Evolutionary conservation across 257 asterid species (phyloP), one percentile per base, ranked within the genome.

Genomic region (Solanum medicagineum): DNA sequence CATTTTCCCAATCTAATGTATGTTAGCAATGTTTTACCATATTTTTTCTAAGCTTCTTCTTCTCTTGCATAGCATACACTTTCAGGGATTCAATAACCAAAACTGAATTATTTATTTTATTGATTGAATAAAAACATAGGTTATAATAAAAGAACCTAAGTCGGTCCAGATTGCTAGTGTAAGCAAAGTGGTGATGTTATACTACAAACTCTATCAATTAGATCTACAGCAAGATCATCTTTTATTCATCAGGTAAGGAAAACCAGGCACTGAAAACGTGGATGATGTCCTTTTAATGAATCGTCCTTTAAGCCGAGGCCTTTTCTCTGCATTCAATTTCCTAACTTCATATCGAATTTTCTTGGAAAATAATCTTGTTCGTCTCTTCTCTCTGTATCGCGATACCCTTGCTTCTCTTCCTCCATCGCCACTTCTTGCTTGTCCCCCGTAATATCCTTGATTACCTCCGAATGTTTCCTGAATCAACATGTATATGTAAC

Each of bases 301-400:
- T 56, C 98, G 92, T 36, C 98, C 98, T 91, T 92, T 93, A 86
- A 93, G 87, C 26, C 98, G 86, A 8, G 98, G 98, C 73, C 98
- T 91, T 87, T 93, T 92, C 77, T 94, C 98, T 73, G 98, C 98
- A 7, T 93, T 94, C n/a, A 93, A 26, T 83, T 94, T 94, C 92
- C 98, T 90, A 20, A 93, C 97, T 88, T 94, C 91, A 45, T 94
- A 93, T 20, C 97, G 83, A 13, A 94, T 94, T 90, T 94, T 94
- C 94, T 92, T 93, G 0, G 98, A 90, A 83, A 93, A 93, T 90
- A 93, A 66, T 83, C 98, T 89, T 12, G 89, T 93, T 75, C 95
- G 88, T 80, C 96, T 91, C 92, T 94, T 94, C 85, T 94, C 96
- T 73, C 91, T 92, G 82, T 94, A 94, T 77, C 98, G 85, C 16